These are phyloP conservation scores for Blyttiomyces sp. DNA, from an alignment of 371 early-diverging fungal genomes.

Conservation along the genomic window DNA sequence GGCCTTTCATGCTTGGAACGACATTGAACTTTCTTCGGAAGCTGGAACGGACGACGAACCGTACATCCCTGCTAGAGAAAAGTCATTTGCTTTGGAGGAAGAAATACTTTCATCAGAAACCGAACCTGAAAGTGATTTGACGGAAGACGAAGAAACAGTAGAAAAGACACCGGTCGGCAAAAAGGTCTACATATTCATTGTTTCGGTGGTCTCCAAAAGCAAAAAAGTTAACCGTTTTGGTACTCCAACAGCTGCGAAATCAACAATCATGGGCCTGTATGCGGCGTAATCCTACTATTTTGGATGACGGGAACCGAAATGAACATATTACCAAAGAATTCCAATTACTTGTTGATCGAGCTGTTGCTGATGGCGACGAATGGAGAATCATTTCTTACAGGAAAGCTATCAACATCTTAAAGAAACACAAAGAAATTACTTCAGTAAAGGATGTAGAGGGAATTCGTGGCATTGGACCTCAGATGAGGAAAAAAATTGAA, in stretches of 20 bases:
- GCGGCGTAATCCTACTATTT: background rate
- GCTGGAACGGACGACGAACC: background rate
- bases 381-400: conserved; percentile 28
- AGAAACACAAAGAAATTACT: conserved; percentile 10
- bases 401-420: conserved; percentile 20
- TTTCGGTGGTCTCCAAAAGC: background rate
- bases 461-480: conserved; percentile 20
- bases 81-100: background rate
- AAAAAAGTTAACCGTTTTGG: background rate
- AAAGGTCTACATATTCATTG: background rate
- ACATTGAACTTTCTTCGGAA: background rate
- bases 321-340: conserved; percentile 27
- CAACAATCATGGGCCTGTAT: conserved; percentile 12
- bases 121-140: no score
- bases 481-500: conserved; percentile 33
- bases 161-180: background rate
- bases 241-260: background rate
- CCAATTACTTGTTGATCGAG: conserved; percentile 20
- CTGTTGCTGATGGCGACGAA: conserved; percentile 32
- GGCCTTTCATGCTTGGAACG: background rate
- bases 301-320: conserved; percentile 22
- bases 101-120: background rate
- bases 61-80: background rate
- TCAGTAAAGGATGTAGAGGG: conserved; percentile 7
- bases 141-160: background rate